A percentile compares a stretch with the other conserved stretches of the same genome.
These are phyloP conservation scores for Tremella mesenterica DNA, from an alignment of 768 basidiomycete genomes.

Conservation along the genomic window DNA sequence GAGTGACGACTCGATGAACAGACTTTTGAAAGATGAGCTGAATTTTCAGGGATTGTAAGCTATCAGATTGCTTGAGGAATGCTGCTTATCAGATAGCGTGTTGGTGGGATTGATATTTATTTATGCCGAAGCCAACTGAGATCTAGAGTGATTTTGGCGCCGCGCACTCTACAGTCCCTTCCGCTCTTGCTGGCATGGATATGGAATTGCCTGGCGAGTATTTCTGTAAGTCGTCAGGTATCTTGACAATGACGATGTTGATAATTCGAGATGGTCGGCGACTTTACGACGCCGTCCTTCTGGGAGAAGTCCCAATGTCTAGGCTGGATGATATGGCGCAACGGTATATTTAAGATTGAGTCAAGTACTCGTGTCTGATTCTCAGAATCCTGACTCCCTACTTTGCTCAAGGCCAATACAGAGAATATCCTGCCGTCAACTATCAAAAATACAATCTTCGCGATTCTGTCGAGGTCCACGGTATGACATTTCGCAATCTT, in stretches of 20 bases:
- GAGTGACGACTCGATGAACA: slow-evolving; percentile 38
- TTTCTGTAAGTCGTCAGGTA: slow-evolving; percentile 17
- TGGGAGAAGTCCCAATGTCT: slow-evolving; percentile 21
- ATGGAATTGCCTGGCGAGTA: slow-evolving; percentile 33
- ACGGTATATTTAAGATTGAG: slow-evolving; percentile 11
- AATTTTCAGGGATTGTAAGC: slow-evolving; percentile 42
- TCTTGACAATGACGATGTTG: not conserved
- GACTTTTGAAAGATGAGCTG: slow-evolving; percentile 42
- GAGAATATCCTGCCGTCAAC: slow-evolving; percentile 58
- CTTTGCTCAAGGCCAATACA: slow-evolving; percentile 51
- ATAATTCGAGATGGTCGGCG: slow-evolving; percentile 17
- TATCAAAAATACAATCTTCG: slow-evolving; percentile 28
- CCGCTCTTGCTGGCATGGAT: slow-evolving; percentile 34
- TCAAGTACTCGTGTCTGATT: not conserved
- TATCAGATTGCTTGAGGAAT: not conserved
- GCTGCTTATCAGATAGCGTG: slow-evolving; percentile 14
- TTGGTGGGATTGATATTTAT: slow-evolving; percentile 7
- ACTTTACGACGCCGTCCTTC: slow-evolving; percentile 24
- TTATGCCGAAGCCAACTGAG: not conserved
- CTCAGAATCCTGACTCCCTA: slow-evolving; percentile 48
- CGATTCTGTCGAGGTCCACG: slow-evolving; percentile 18
- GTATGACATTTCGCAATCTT: slow-evolving; percentile 28
- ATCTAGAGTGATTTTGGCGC: slow-evolving; percentile 37
- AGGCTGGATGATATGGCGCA: slow-evolving; percentile 39
- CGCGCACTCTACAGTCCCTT: slow-evolving; percentile 27